These are phyloP conservation scores for Saccharomycopsis javanensis DNA, from an alignment of 805 yeast species.

Conservation along the genomic window DNA sequence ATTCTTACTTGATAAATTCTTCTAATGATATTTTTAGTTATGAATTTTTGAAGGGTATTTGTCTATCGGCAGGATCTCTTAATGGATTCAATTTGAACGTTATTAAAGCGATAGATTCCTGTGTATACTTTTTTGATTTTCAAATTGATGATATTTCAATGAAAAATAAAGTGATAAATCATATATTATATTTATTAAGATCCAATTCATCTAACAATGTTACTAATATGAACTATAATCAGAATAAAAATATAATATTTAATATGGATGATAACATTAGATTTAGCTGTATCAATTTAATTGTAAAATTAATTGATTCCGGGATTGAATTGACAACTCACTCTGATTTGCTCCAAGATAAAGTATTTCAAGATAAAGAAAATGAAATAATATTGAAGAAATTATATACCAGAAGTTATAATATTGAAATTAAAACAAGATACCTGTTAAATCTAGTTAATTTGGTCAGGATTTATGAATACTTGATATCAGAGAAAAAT, in stretches of 20 bases:
- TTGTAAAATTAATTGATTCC: slow-evolving; percentile 10
- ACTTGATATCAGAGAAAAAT: slow-evolving; percentile 5
- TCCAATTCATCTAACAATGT: not conserved
- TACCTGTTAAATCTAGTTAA: slow-evolving; percentile 8
- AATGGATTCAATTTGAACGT: slow-evolving; percentile 40
- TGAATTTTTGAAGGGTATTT: slow-evolving; percentile 48
- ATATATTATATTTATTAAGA: slow-evolving; percentile 12
- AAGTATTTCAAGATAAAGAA: not conserved
- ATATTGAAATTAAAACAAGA: slow-evolving; percentile 13
- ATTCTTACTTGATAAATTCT: slow-evolving; percentile 24
- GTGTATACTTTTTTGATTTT: slow-evolving; percentile 27
- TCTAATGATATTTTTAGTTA: slow-evolving; percentile 12
- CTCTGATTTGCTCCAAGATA: not conserved
- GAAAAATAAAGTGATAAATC: slow-evolving; percentile 1
- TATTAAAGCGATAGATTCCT: slow-evolving; percentile 32
- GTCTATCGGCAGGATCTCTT: slow-evolving; percentile 46
- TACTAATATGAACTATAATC: slow-evolving; percentile 5
- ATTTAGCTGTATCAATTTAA: slow-evolving; percentile 12
- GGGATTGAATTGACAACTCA: slow-evolving; percentile 21
- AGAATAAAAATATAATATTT: slow-evolving; percentile 1
- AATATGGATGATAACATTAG: slow-evolving; percentile 12
- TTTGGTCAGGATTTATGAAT: slow-evolving; percentile 13
- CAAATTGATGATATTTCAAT: not conserved
- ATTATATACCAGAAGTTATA: slow-evolving; percentile 9
- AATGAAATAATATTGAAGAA: slow-evolving; percentile 5